These are phyloP conservation scores for Sonneratia caseolaris DNA, from an alignment of 345 rosid species.

Conservation along the genomic window DNA sequence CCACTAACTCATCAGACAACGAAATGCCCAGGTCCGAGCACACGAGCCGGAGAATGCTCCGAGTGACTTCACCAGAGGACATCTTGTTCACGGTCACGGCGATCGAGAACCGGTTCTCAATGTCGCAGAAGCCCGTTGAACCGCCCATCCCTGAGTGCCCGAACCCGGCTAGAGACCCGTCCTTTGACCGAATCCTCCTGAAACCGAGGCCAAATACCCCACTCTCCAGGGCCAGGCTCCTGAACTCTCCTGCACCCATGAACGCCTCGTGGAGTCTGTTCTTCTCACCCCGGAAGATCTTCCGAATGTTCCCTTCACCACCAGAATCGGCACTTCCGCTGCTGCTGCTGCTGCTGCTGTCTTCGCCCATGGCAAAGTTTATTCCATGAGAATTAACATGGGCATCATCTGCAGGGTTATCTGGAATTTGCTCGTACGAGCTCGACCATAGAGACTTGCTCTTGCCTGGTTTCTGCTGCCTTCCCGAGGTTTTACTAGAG, in stretches of 20 bases:
- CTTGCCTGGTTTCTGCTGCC: slow-evolving; percentile 28
- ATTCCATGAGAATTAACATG: slow-evolving; percentile 19
- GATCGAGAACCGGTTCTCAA: slow-evolving; percentile 64
- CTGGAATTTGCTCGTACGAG: slow-evolving; percentile 14
- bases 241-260: slow-evolving; percentile 61
- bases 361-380: slow-evolving; percentile 7
- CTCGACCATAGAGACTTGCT: slow-evolving; percentile 18
- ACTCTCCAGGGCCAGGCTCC: slow-evolving; percentile 33
- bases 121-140: slow-evolving; percentile 76
- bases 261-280: slow-evolving; percentile 64
- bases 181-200: slow-evolving; percentile 32
- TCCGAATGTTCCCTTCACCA: slow-evolving; percentile 15
- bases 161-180: slow-evolving; percentile 56
- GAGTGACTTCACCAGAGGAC: slow-evolving; percentile 62
- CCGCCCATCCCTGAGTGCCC: slow-evolving; percentile 98
- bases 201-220: slow-evolving; percentile 85
- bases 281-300: slow-evolving; percentile 15
- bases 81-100: slow-evolving; percentile 76
- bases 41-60: slow-evolving; percentile 49
- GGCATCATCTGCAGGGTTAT: slow-evolving; percentile 7
- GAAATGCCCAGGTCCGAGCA: slow-evolving; percentile 81
- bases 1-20: slow-evolving; percentile 39
- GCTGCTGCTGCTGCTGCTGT: slow-evolving; percentile 13
- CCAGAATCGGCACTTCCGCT: slow-evolving; percentile 3
- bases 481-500: slow-evolving; percentile 22